These are phyloP conservation scores for Shiraia sp. DNA, from an alignment of 2,329 filamentous ascomycete species.

Conservation along the genomic window DNA sequence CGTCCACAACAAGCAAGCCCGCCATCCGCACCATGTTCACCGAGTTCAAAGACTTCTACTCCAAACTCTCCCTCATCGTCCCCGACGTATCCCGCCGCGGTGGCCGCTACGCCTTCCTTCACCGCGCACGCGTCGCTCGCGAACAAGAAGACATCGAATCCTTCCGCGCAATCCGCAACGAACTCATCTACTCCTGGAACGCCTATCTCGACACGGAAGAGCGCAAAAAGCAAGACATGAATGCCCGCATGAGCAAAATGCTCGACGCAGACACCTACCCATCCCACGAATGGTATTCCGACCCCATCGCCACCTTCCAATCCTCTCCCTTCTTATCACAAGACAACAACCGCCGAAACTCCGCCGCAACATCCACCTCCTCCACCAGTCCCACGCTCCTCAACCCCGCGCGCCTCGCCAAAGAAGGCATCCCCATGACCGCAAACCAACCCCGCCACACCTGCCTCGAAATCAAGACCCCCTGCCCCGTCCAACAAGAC, in stretches of 20 bases:
- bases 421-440: constrained; percentile 18
- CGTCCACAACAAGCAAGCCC: constrained; percentile 16
- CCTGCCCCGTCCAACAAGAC: not conserved
- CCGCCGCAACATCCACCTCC: not conserved
- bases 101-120: constrained; percentile 30
- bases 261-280: constrained; percentile 33
- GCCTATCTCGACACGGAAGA: constrained; percentile 30
- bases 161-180: constrained; percentile 30
- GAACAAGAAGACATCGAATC: constrained; percentile 36
- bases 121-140: constrained; percentile 40
- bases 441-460: constrained; percentile 2
- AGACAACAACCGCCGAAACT: not conserved
- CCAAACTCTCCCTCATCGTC: constrained; percentile 20
- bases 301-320: not conserved
- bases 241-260: constrained; percentile 20
- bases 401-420: constrained; percentile 9
- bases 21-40: constrained; percentile 38
- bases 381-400: constrained; percentile 11
- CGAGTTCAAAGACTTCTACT: constrained; percentile 39
- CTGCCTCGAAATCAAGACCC: not conserved
- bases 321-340: no score
- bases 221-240: constrained; percentile 24
- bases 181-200: constrained; percentile 36
- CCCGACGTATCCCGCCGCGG: constrained; percentile 11
- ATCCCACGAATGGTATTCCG: constrained; percentile 13